Evolutionary conservation across 1,139 yeast genomes (phyloP).

Genomic region (Pichia cactophila): DNA sequence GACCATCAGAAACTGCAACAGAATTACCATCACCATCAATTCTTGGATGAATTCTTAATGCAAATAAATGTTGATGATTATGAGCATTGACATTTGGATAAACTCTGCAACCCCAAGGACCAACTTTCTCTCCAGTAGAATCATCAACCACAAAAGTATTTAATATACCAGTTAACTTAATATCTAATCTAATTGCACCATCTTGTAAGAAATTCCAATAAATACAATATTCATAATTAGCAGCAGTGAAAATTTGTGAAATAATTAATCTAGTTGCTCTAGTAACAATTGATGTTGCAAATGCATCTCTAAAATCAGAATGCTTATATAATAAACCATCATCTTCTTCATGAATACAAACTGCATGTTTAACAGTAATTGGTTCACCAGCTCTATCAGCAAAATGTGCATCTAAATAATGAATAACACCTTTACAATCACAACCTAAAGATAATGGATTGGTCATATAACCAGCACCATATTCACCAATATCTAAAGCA

Average conservation of each 20-base stretch:
- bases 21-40: constrained; percentile 75
- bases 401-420: constrained; percentile 70
- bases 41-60: constrained; percentile 74
- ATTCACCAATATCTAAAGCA: constrained; percentile 80
- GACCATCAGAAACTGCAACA: constrained; percentile 62
- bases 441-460: constrained; percentile 73
- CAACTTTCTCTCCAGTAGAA: constrained; percentile 54
- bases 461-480: constrained; percentile 82
- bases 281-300: constrained; percentile 65
- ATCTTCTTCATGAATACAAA: constrained; percentile 81
- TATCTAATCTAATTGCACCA: constrained; percentile 71
- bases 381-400: constrained; percentile 62
- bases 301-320: constrained; percentile 76
- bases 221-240: constrained; percentile 77
- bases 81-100: constrained; percentile 79
- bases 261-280: constrained; percentile 68
- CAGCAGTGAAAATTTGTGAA: constrained; percentile 79
- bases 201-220: constrained; percentile 81
- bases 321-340: constrained; percentile 74
- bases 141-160: constrained; percentile 60
- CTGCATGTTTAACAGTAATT: constrained; percentile 63
- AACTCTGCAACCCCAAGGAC: constrained; percentile 75
- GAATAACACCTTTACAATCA: constrained; percentile 80
- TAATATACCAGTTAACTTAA: constrained; percentile 74
- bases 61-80: constrained; percentile 78